A percentile compares a stretch with the other conserved stretches of the same genome.
These are phyloP conservation scores for Serendipita sp. DNA, from an alignment of 768 basidiomycete species.

Conservation along the genomic window DNA sequence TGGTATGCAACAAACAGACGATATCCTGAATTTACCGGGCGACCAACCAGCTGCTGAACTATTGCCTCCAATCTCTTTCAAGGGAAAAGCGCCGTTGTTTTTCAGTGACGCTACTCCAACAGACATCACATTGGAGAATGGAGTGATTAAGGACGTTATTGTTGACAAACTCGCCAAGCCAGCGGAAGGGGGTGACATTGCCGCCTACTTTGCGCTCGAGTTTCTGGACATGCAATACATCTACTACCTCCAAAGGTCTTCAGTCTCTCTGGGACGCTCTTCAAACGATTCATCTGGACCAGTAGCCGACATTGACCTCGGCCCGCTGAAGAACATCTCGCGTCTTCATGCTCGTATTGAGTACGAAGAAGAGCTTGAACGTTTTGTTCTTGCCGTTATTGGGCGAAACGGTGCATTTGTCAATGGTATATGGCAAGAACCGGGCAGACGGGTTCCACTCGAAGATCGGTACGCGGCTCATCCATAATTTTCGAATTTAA, in stretches of 20 bases:
- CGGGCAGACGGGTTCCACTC: slow-evolving; percentile 72
- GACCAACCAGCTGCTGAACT: background rate
- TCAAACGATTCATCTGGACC: slow-evolving; percentile 3
- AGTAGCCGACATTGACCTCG: slow-evolving; percentile 53
- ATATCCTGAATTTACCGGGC: too few species aligned
- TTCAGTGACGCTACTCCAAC: background rate
- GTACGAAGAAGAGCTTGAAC: slow-evolving; percentile 77
- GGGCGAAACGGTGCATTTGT: slow-evolving; percentile 99
- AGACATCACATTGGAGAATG: background rate
- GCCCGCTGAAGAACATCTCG: slow-evolving; percentile 94
- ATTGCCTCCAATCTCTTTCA: background rate
- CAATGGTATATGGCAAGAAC: slow-evolving; percentile 87
- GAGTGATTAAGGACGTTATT: background rate
- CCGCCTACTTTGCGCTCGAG: background rate
- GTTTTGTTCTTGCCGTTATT: slow-evolving; percentile 76
- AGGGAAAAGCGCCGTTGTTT: background rate
- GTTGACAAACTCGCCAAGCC: background rate
- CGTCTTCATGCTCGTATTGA: slow-evolving; percentile 90
- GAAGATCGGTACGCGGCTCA: slow-evolving; percentile 47
- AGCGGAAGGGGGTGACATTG: background rate
- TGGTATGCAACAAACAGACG: background rate
- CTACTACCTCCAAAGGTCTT: slow-evolving; percentile 2
- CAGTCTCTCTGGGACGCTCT: slow-evolving; percentile 3
- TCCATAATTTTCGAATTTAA: background rate
- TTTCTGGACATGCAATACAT: slow-evolving; percentile 5